A percentile compares a stretch with the other conserved stretches of the same genome.
Conservation (phyloP, 2,329 filamentous ascomycete species). For the Hymenoscyphus fructigenus region DNA sequence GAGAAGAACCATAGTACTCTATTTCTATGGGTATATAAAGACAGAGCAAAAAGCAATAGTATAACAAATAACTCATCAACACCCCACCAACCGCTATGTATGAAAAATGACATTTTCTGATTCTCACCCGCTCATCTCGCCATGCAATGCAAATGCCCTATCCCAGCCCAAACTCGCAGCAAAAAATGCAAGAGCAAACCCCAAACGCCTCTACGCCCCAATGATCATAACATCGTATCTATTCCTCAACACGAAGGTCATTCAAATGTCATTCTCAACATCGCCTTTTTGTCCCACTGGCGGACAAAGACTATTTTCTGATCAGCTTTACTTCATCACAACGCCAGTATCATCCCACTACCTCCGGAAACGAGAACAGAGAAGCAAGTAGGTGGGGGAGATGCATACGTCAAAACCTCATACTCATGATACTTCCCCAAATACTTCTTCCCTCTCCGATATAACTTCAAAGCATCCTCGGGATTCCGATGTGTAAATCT, state of each 20-base stretch:
- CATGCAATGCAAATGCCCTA: not conserved
- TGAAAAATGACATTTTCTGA: not conserved
- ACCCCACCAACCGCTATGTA: not conserved
- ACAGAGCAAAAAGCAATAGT: not conserved
- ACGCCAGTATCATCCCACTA: too few relatives aligned
- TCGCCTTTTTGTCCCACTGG: not conserved
- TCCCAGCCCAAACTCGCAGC: not conserved
- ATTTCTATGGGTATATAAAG: too few relatives aligned
- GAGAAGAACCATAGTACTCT: too few relatives aligned
- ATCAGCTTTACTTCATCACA: not conserved
- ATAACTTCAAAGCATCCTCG: slow-evolving; percentile 62
- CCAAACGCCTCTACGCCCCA: not conserved
- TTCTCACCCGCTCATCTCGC: not conserved
- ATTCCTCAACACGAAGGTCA: too few relatives aligned
- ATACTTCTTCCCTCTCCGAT: slow-evolving; percentile 69
- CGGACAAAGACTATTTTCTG: not conserved
- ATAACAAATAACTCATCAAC: not conserved
- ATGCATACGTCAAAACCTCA: slow-evolving; percentile 70
- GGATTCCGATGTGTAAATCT: slow-evolving; percentile 46
- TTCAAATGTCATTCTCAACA: not conserved
- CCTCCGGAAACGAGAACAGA: too few relatives aligned
- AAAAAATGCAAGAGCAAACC: not conserved
- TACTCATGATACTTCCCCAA: slow-evolving; percentile 72
- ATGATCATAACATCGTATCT: not conserved
- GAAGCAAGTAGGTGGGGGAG: too few relatives aligned